A percentile compares a stretch with the other conserved stretches of the same genome.
These are phyloP conservation scores for Acidiella bohemica DNA, from an alignment of 495 filamentous ascomycete genomes.

Conservation along the genomic window DNA sequence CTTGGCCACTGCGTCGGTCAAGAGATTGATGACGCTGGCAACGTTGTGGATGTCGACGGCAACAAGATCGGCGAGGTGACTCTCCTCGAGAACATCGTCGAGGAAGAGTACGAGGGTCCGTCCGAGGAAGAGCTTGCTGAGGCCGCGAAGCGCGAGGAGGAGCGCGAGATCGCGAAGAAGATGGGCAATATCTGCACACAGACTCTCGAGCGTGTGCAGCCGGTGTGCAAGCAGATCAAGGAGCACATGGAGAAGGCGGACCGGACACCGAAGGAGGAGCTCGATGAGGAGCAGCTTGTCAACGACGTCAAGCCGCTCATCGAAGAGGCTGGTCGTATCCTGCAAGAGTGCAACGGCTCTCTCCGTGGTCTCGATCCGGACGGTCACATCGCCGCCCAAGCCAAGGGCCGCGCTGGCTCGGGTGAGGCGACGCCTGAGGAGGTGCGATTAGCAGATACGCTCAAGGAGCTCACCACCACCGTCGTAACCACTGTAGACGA, in stretches of 20 bases:
- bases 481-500: conserved; percentile 69
- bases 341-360: conserved; percentile 76
- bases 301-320: conserved; percentile 72
- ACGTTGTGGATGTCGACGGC: conserved; percentile 70
- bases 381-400: conserved; percentile 69
- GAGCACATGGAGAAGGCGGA: conserved; percentile 74
- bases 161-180: conserved; percentile 63
- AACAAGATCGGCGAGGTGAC: conserved; percentile 70
- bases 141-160: conserved; percentile 47
- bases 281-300: conserved; percentile 83
- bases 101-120: conserved; percentile 36
- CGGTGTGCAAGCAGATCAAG: conserved; percentile 76
- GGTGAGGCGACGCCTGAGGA: conserved; percentile 78
- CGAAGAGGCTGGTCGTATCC: conserved; percentile 67
- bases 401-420: conserved; percentile 68
- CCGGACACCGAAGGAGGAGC: conserved; percentile 71
- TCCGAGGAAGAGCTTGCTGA: conserved; percentile 40
- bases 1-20: conserved; percentile 57
- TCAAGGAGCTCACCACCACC: conserved; percentile 58
- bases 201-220: conserved; percentile 69
- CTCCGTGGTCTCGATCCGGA: conserved; percentile 87
- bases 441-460: conserved; percentile 64
- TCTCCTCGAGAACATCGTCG: conserved; percentile 60
- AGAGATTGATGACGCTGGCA: conserved; percentile 74
- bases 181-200: conserved; percentile 62